phyloP scores from a whole-genome alignment of 2,329 filamentous ascomycete genomes.

The Sarocladium oryzae region DNA sequence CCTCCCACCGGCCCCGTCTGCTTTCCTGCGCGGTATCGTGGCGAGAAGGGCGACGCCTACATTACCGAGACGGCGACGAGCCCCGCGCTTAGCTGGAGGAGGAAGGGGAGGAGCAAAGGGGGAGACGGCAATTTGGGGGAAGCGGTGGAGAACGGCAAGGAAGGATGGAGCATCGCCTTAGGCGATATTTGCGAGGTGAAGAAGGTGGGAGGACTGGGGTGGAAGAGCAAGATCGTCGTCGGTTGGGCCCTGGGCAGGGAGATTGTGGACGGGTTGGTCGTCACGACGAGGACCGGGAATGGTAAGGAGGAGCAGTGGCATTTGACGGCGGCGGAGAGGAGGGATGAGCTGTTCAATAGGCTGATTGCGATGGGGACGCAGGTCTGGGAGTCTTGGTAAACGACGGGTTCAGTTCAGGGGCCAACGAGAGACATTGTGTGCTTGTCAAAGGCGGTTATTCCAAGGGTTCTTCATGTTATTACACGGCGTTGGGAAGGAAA shows the following conservation, averaged over 20 bases:
- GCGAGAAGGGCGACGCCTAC: conserved; percentile 66
- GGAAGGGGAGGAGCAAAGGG: conserved; percentile 31
- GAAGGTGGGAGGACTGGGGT: conserved; percentile 75
- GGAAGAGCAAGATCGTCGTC: conserved; percentile 78
- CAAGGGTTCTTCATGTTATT: too few species aligned
- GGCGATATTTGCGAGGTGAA: conserved; percentile 65
- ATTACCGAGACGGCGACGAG: conserved; percentile 61
- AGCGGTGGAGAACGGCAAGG: conserved; percentile 31
- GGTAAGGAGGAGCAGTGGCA: conserved; percentile 46
- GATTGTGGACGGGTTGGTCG: conserved; percentile 68
- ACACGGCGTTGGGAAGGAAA: too few species aligned
- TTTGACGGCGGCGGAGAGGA: conserved; percentile 63
- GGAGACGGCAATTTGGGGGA: conserved; percentile 60
- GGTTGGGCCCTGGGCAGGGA: conserved; percentile 71
- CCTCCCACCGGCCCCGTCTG: conserved; percentile 60
- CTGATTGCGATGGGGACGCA: conserved; percentile 69
- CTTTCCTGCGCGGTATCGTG: conserved; percentile 66
- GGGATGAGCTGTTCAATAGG: conserved; percentile 78
- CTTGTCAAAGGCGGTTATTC: too few species aligned
- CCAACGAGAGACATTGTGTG: not conserved
- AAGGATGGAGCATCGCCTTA: conserved; percentile 64
- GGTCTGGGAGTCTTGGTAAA: conserved; percentile 74
- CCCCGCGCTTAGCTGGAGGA: conserved; percentile 58
- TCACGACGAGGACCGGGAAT: conserved; percentile 54
- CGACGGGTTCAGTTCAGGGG: not conserved